These are phyloP conservation scores for Chlamydomonas sp. DNA, from an alignment of 139 green algal species.

Conservation along the genomic window DNA sequence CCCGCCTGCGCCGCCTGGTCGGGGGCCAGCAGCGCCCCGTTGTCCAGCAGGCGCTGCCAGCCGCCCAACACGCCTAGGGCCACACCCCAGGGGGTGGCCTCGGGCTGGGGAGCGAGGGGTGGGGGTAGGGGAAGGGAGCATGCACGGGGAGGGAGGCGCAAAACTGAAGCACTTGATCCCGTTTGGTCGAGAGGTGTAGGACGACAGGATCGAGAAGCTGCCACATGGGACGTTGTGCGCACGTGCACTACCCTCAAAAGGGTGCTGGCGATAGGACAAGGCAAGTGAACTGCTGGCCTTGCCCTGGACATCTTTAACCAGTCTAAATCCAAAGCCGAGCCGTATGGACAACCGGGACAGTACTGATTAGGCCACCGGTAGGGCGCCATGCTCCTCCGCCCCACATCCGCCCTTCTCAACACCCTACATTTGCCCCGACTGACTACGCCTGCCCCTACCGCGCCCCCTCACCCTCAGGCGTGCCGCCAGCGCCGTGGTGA, in stretches of 20 bases:
- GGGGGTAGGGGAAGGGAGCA: slow-evolving; percentile 11
- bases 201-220: not conserved
- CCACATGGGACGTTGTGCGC: not conserved
- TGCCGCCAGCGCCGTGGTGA: slow-evolving; percentile 44
- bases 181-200: not conserved
- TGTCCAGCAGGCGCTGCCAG: slow-evolving; percentile 40
- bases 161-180: not conserved
- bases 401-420: no score
- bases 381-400: not conserved
- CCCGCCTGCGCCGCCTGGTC: no score
- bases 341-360: not conserved
- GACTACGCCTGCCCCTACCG: no score
- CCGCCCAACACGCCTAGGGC: slow-evolving; percentile 42
- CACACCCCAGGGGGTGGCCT: slow-evolving; percentile 57
- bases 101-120: not conserved
- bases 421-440: no score
- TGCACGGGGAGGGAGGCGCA: not conserved
- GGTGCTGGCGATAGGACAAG: not conserved
- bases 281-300: not conserved
- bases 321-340: not conserved
- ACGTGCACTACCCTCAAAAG: not conserved
- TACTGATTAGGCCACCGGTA: not conserved
- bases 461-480: slow-evolving; percentile 10
- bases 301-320: not conserved
- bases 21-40: slow-evolving; percentile 12